Evolutionary conservation across 2,329 filamentous ascomycete genomes (phyloP), one percentile per base, ranked within the genome.

Genomic region (Alternaria metachromatica): DNA sequence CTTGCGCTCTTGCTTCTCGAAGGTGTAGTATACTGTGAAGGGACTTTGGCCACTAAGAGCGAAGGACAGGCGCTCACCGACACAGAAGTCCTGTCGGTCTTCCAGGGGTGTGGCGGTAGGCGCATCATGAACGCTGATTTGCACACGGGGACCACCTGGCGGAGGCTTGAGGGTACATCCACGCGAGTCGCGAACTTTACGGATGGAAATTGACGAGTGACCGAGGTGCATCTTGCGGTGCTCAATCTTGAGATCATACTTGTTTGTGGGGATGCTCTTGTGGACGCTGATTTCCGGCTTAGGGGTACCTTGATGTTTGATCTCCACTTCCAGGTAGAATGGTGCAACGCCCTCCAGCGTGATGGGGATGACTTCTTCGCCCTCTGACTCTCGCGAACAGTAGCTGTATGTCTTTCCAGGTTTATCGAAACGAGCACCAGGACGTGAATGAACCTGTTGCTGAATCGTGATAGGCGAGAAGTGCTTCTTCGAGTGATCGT

Each of bases 351-450:
- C 96, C 63, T 91, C 91, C 18, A 99, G 86, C 3, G 88, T 90
- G 63, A 99, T 91, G 0, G 95, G 94, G 58, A 99, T 97, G 44
- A 88, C 89, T 75, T 99, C 94, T 73, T 96, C 93, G 30, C 90
- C 88, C 58, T 89, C 88, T 55, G 91, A 87, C 72, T 97, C 93
- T 51, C 94, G 90, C 78, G 94, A 91, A 82, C 96, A 99, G 81
- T 95, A 97, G 78, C 96, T 97, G 84, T 97, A 97, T 1, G 93
- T 94, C 79, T 96, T 96, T 15, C 94, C 94, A 4, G 94, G 93
- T 69, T 92, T 92, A 62, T 87, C 86, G 76, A 99, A 99, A 6
- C 87, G 85, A 5, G 94, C 96, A 3, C 90, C 88, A 1, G 96
- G 96, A 62, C 91, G 92, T 13, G 93, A 87, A 74, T 97, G 91